A percentile compares a stretch with the other conserved stretches of the same genome.
Conservation (phyloP, 2,329 filamentous ascomycete species). For the Trichoderma polysporum region DNA sequence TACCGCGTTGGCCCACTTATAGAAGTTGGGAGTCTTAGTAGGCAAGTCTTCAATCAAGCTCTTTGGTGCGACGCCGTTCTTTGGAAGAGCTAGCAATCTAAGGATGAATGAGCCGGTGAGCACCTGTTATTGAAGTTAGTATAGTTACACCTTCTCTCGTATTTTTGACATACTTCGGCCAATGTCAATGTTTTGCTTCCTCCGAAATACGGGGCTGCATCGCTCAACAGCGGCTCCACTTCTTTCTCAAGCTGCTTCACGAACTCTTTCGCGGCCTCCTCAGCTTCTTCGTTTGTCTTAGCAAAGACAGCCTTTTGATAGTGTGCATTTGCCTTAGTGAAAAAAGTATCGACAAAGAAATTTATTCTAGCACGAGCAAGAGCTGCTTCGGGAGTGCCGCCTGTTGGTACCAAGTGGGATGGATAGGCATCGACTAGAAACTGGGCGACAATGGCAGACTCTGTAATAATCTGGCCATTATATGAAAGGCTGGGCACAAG, state of each 20-base stretch:
- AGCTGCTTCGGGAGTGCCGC: conserved; percentile 52
- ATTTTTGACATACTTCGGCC: conserved; percentile 60
- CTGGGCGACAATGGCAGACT: conserved; percentile 70
- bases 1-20: conserved; percentile 64
- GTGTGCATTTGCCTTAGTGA: conserved; percentile 56
- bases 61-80: conserved; percentile 53
- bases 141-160: neutral
- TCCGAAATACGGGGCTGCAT: conserved; percentile 61
- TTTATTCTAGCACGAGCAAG: conserved; percentile 63
- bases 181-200: conserved; percentile 65
- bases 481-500: conserved; percentile 71
- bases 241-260: conserved; percentile 63
- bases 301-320: conserved; percentile 49
- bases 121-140: conserved; percentile 43
- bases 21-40: conserved; percentile 62
- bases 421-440: conserved; percentile 71
- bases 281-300: conserved; percentile 50
- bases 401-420: conserved; percentile 61
- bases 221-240: conserved; percentile 66
- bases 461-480: conserved; percentile 66
- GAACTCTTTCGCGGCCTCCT: conserved; percentile 49
- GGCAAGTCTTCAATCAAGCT: conserved; percentile 48
- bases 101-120: conserved; percentile 67
- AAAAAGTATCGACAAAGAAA: conserved; percentile 72
- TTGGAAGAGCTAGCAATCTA: conserved; percentile 54